phyloP scores from a whole-genome alignment of 2,329 filamentous ascomycete species.

The Epicoccum sorghinum region DNA sequence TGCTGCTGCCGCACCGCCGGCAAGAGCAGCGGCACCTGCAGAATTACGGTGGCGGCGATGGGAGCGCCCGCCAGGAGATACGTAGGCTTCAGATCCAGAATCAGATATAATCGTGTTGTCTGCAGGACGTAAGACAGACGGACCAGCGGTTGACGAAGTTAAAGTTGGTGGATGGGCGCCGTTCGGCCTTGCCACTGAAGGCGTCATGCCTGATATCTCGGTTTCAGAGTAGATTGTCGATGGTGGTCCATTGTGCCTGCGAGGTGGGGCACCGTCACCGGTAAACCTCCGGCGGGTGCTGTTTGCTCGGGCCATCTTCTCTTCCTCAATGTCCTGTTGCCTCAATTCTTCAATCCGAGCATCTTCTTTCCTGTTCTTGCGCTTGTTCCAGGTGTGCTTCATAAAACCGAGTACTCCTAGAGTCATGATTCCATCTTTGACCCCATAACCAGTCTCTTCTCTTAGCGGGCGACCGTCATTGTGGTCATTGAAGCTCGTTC shows the following conservation, averaged over 20 bases:
- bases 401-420: conserved; percentile 49
- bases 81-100: conserved; percentile 49
- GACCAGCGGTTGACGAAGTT: conserved; percentile 32
- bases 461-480: conserved; percentile 25
- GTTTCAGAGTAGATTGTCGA: conserved; percentile 54
- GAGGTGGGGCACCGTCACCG: conserved; percentile 63
- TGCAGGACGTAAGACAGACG: conserved; percentile 45
- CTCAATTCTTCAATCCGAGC: conserved; percentile 64
- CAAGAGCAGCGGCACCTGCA: conserved; percentile 31
- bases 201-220: conserved; percentile 52
- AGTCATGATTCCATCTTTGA: conserved; percentile 57
- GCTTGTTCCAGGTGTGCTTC: conserved; percentile 55
- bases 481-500: conserved; percentile 46
- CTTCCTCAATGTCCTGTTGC: conserved; percentile 59
- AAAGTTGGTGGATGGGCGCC: conserved; percentile 33
- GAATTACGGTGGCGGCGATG: conserved; percentile 39
- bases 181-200: conserved; percentile 50
- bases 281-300: conserved; percentile 68
- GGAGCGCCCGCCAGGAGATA: conserved; percentile 44
- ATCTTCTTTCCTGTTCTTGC: conserved; percentile 64
- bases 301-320: conserved; percentile 58
- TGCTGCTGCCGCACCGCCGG: conserved; percentile 34
- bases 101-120: conserved; percentile 49
- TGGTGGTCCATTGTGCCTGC: conserved; percentile 33
- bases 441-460: conserved; percentile 42